Conservation (phyloP, 768 basidiomycete species). For the Xanthoconium stramineum region DNA sequence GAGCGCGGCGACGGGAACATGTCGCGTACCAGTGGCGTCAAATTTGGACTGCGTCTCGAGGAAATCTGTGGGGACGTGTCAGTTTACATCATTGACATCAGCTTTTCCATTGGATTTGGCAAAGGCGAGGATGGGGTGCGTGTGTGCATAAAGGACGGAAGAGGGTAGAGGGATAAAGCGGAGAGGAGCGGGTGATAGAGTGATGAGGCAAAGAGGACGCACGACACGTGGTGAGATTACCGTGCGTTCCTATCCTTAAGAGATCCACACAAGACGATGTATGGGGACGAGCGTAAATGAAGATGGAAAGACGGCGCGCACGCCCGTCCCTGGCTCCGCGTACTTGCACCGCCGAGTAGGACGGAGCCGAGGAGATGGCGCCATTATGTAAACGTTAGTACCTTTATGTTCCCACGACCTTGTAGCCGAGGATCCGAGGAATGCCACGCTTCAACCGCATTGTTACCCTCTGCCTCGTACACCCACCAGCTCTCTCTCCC, state of each 20-base stretch:
- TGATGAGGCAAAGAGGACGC: background rate
- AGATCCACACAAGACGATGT: background rate
- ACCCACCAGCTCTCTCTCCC: too few species aligned
- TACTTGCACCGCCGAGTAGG: conserved; percentile 93
- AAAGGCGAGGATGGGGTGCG: too few species aligned
- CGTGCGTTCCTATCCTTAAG: background rate
- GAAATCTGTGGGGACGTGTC: conserved; percentile 48
- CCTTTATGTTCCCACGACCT: too few species aligned
- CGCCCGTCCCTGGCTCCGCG: conserved; percentile 52
- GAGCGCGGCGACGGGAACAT: conserved; percentile 68
- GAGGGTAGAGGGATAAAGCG: too few species aligned
- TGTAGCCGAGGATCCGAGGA: too few species aligned
- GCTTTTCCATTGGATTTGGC: too few species aligned
- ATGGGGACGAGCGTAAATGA: background rate
- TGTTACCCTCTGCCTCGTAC: too few species aligned
- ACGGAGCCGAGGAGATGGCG: conserved; percentile 89
- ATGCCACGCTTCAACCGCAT: too few species aligned
- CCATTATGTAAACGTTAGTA: too few species aligned
- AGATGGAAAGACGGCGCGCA: conserved; percentile 35
- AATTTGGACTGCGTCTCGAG: conserved; percentile 53
- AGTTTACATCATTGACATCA: too few species aligned
- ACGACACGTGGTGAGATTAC: too few species aligned
- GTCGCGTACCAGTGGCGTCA: conserved; percentile 34
- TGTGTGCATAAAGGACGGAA: too few species aligned
- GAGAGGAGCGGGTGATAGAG: background rate